Conservation (phyloP, 2,329 filamentous ascomycete genomes). For the Penicillium thymicola region DNA sequence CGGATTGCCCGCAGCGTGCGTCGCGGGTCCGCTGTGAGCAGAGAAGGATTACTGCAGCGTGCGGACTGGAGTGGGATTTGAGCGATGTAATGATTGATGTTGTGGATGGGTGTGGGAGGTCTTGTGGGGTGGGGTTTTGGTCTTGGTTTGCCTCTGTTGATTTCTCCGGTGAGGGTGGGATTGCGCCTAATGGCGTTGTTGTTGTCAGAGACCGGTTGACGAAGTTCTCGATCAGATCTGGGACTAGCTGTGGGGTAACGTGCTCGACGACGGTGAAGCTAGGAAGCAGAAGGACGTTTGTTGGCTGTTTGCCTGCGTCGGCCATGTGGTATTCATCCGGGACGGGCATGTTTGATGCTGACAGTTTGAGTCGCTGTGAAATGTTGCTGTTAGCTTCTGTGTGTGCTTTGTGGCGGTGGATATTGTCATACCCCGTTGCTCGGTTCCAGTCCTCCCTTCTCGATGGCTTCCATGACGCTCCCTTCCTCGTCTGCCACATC, state of each 20-base stretch:
- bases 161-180: background rate
- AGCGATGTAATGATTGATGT: slow-evolving; percentile 41
- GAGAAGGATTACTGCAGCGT: slow-evolving; percentile 82
- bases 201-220: slow-evolving; percentile 71
- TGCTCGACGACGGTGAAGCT: slow-evolving; percentile 80
- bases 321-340: slow-evolving; percentile 61
- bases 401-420: background rate
- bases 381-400: slow-evolving; percentile 4
- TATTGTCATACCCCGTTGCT: slow-evolving; percentile 40
- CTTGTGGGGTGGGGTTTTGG: background rate
- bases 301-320: slow-evolving; percentile 61
- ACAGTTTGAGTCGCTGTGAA: slow-evolving; percentile 75
- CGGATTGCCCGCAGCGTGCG: slow-evolving; percentile 89
- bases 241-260: slow-evolving; percentile 71
- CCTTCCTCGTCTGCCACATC: slow-evolving; percentile 86
- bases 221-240: slow-evolving; percentile 66
- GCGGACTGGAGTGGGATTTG: slow-evolving; percentile 66
- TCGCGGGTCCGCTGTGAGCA: slow-evolving; percentile 95
- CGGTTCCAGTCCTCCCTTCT: slow-evolving; percentile 41
- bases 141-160: slow-evolving; percentile 23
- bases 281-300: slow-evolving; percentile 78
- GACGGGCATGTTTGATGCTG: slow-evolving; percentile 84
- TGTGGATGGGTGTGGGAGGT: slow-evolving; percentile 21
- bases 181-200: slow-evolving; percentile 61
- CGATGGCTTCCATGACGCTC: slow-evolving; percentile 76